Evolutionary conservation across 1,139 yeast genomes (phyloP), one percentile per base, ranked within the genome.

Genomic region (Nakaseomyces delphensis): DNA sequence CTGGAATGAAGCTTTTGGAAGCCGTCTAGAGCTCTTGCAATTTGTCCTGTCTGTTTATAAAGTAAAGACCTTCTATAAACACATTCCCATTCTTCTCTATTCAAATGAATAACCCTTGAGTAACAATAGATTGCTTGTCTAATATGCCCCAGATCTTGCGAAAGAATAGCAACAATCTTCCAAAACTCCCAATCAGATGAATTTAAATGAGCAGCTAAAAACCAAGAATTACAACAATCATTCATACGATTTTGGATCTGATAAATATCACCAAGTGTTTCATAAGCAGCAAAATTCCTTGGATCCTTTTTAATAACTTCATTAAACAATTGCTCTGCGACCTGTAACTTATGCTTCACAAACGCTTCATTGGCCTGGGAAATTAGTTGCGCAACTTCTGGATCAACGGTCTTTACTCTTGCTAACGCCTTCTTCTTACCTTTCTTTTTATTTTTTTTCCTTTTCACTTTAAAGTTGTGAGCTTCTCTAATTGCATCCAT

Each of bases 111-210:
- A 0, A 93, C 95, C 43, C 82, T 74, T 19, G 81, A 73, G 57
- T 80, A 87, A 66, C 95, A 86, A 52, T 79, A 77, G 11, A 86
- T 72, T 0, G 97, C 96, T 59, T 86, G 96, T 32, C 83, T 77
- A 3, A 71, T 68, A 52, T 79, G 83, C 1, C 86, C 93, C 51
- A 83, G 64, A 36, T 81, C 82, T 4, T 70, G 69, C 44, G 95
- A 80, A 45, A 85, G 64, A 44, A 79, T 83, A 0, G 94, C 97
- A 27, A 86, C 86, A 38, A 74, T 77, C 27, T 78, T 77, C 97
- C 97, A 91, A 49, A 86, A 81, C 21, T 77, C 82, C 46, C 76
- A 74, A 62, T 85, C 93, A 62, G 79, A 74, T 2, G 86, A 80
- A 52, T 82, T 83, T 23, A 84, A 68, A 57, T 80, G 86, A 1